Base-by-base conservation (phyloP, 2,329 filamentous ascomycete species). In the Claviceps pusilla region DNA sequence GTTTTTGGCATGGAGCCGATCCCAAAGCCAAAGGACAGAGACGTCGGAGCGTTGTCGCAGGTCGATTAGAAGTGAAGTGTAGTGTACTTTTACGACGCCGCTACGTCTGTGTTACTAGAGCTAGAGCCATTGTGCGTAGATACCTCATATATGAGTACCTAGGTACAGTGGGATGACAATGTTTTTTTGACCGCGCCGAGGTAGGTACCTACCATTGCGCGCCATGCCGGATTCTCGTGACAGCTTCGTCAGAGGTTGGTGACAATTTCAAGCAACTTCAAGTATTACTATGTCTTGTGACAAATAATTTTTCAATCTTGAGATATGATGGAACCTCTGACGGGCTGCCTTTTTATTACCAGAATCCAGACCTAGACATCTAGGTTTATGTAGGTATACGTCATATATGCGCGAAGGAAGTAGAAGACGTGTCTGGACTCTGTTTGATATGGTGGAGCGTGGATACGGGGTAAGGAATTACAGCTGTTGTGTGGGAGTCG, bases 1-100 rank as follows among this genome's bases (percentile, higher is more conserved):
- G 75, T 80, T 7, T 82, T 81, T 61, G 77, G 77, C 5, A 57
- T 82, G 60, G 73, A 80, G 61, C 74, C 75, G 4, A 69, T 81
- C 35, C 56, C 54, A 6, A 69, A 63, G 43, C 19, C 53, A 7
- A 68, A 65, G 57, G 59, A 35, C 11, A 48, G 51, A 43, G 16
- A 31, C 6, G 50, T 48, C 3, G 48, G 31, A 3, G 41, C 43
- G 6, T 51, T 35, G 16, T 52, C 9, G n/a, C 50, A 50, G 39
- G 52, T 52, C 48, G 51, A 54, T 19, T 49, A 55, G 33, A 48
- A 52, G 7, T 54, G 41, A 53, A 24, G 6, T 41, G 14, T 41
- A 39, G 4, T 39, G 11, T 39, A 14, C 4, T 39, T 41, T 16
- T 41, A 9, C 39, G 14, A 41, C 14, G 39, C 37, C 37, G 37